Evolutionary conservation across 1,139 yeast species (phyloP), one percentile per base, ranked within the genome.

Genomic region (Geotrichum reessii): DNA sequence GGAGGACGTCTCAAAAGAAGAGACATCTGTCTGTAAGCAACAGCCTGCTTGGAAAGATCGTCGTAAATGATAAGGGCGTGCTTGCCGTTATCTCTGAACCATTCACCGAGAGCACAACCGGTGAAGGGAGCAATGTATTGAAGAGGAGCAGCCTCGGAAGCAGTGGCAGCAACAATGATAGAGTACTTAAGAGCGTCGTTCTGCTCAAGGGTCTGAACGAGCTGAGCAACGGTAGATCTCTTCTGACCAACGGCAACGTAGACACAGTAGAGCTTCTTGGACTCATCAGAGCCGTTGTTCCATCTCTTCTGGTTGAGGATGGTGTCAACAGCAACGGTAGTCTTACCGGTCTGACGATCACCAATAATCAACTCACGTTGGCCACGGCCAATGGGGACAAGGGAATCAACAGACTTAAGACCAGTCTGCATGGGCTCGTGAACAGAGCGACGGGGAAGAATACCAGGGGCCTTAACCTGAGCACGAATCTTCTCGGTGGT

Each of bases 81-180:
- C 78, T 80, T 87, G 77, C 96, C 97, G 80, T 93, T 93, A 85
- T 93, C 99, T 86, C 99, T 91, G 95, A 93, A 93, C 99, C 99
- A 93, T 83, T 93, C 99, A 83, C 98, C 97, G 77, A 95, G 92
- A 75, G 99, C 97, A 78, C 96, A 87, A 71, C 93, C 99, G 71
- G 99, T 91, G 96, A 95, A 93, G 77, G 99, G 99, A 83, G 99
- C 99, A 78, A 93, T 82, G 84, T 91, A 93, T 85, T 93, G 99
- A 80, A 95, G 85, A 78, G 99, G 99, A 79, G 99, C 99, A 71
- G 99, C 99, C 84, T 93, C 99, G 66, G 99, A 95, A 71, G 99
- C 99, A 74, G 99, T 95, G 73, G 99, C 99, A 67, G 99, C 97
- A 77, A 93, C 98, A 78, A 93, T 84, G 80, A 93, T 88, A 73